phyloP scores from a whole-genome alignment of 257 asterid species.

The Cynanchum wilfordii region DNA sequence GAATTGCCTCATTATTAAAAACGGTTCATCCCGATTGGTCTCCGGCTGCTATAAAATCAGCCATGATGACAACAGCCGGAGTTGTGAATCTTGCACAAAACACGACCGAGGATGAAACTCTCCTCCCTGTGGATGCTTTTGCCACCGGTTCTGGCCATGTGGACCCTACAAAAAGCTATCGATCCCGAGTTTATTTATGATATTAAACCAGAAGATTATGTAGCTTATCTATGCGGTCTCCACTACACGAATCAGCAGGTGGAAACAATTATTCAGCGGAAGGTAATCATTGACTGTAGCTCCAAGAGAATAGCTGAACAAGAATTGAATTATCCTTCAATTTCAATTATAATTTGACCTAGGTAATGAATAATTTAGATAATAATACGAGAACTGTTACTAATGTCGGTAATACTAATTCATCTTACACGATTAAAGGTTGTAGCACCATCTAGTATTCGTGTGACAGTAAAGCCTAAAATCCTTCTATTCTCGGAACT shows the following conservation, averaged over 20 bases:
- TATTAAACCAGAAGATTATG: conserved; percentile 8
- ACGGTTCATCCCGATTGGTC: conserved; percentile 30
- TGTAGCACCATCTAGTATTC: neutral
- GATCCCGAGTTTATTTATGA: conserved; percentile 22
- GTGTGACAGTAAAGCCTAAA: neutral
- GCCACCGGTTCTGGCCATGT: conserved; percentile 24
- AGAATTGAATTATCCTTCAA: conserved; percentile 20
- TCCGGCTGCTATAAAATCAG: conserved; percentile 26
- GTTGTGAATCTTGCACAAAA: conserved; percentile 6
- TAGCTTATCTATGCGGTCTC: conserved; percentile 16
- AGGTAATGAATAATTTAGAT: neutral
- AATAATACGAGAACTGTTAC: conserved; percentile 16
- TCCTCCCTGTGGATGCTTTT: conserved; percentile 4
- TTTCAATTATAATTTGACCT: neutral
- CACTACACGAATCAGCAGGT: conserved; percentile 9
- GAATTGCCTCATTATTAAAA: conserved; percentile 24
- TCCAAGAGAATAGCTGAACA: conserved; percentile 11
- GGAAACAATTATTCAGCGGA: neutral
- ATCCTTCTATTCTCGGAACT: neutral
- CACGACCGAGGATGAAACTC: conserved; percentile 8
- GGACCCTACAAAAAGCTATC: conserved; percentile 8
- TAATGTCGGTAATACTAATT: conserved; percentile 20
- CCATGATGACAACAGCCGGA: conserved; percentile 27
- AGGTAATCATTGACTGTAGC: neutral
- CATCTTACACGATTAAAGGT: conserved; percentile 5